Conservation (phyloP, 2,329 filamentous ascomycete genomes). For the Madurella mycetomatis region DNA sequence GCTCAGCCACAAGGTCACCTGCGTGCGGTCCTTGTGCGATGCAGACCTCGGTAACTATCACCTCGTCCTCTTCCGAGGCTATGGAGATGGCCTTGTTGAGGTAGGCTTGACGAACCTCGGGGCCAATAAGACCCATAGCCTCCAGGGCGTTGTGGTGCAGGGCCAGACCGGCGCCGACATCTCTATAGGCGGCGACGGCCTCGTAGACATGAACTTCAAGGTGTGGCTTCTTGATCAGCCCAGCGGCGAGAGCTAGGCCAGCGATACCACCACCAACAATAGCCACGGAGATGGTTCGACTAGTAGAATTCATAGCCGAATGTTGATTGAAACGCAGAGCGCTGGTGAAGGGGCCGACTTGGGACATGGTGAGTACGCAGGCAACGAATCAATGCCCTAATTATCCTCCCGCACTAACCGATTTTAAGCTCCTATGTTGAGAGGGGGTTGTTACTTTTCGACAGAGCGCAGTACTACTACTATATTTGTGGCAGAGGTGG, state of each 20-base stretch:
- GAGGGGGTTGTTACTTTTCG: too few species aligned
- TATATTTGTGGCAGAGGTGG: too few species aligned
- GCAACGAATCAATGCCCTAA: too few species aligned
- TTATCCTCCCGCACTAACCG: too few species aligned
- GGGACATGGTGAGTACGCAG: too few species aligned
- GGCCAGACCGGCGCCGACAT: constrained; percentile 37
- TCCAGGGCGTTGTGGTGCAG: constrained; percentile 36
- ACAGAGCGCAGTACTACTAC: too few species aligned
- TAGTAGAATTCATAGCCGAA: constrained; percentile 8
- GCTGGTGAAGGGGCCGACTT: too few species aligned
- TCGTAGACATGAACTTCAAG: constrained; percentile 37
- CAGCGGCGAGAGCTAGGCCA: constrained; percentile 35
- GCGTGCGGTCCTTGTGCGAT: constrained; percentile 24
- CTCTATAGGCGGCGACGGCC: constrained; percentile 28
- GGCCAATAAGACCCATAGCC: constrained; percentile 34
- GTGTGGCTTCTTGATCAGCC: constrained; percentile 32
- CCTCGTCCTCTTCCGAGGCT: constrained; percentile 28
- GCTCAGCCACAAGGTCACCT: constrained; percentile 23
- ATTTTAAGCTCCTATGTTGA: too few species aligned
- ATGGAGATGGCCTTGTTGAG: constrained; percentile 29
- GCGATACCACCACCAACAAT: constrained; percentile 30
- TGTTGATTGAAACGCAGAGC: not conserved
- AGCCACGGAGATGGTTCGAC: constrained; percentile 10
- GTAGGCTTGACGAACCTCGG: constrained; percentile 32
- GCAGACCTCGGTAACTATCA: constrained; percentile 33